These are phyloP conservation scores for Plasmodium fragile DNA, from an alignment of 169 alveolate genomes.

Conservation along the genomic window DNA sequence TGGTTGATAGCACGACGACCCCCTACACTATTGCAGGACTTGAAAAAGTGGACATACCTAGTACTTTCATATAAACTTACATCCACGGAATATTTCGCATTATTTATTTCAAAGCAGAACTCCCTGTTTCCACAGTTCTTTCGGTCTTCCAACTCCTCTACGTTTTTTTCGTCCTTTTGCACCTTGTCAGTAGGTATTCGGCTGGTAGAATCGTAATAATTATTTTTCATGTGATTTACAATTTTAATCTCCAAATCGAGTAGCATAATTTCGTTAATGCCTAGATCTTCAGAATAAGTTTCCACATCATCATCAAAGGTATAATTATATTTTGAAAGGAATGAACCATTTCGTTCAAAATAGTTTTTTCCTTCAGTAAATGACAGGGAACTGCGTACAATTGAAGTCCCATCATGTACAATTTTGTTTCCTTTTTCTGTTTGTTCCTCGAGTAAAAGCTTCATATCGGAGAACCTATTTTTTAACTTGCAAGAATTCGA, in stretches of 20 bases:
- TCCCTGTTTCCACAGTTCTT: background rate
- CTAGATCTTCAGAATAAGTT: background rate
- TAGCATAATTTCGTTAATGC: slow-evolving; percentile 38
- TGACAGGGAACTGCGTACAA: background rate
- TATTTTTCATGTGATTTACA: slow-evolving; percentile 54
- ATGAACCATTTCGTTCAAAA: slow-evolving; percentile 9
- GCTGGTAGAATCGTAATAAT: slow-evolving; percentile 31
- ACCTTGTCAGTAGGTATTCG: slow-evolving; percentile 3
- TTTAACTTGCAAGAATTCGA: slow-evolving; percentile 3
- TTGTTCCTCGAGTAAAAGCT: background rate
- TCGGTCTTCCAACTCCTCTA: background rate
- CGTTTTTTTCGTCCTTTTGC: slow-evolving; percentile 1
- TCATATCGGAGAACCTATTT: slow-evolving; percentile 18
- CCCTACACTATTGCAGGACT: background rate
- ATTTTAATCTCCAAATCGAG: slow-evolving; percentile 49
- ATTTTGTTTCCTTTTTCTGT: slow-evolving; percentile 11
- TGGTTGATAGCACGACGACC: background rate
- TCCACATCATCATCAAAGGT: background rate
- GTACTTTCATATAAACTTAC: slow-evolving; percentile 7
- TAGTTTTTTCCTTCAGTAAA: background rate
- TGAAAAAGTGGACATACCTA: background rate
- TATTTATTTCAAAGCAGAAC: slow-evolving; percentile 48
- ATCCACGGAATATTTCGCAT: slow-evolving; percentile 34
- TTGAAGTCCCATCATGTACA: background rate
- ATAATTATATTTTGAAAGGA: slow-evolving; percentile 2